Percentiles rank a stretch among this genome's conserved stretches.
These are phyloP conservation scores for Fusarium sp. DNA, from an alignment of 2,329 filamentous ascomycete species.

Conservation along the genomic window DNA sequence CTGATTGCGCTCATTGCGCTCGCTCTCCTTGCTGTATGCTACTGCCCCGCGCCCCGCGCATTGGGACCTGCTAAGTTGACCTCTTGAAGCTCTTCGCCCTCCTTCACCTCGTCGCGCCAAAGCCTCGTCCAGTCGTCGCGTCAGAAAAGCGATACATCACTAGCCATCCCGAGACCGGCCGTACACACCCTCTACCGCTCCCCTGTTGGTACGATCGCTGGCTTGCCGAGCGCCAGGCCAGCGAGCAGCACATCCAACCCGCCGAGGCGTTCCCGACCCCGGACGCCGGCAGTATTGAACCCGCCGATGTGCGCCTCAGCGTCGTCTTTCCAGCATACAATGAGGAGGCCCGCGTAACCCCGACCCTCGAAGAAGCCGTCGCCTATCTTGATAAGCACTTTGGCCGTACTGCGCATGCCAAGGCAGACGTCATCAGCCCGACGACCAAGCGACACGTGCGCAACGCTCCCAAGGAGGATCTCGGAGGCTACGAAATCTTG, in stretches of 20 bases:
- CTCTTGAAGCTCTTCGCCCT: constrained; percentile 67
- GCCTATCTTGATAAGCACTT: constrained; percentile 85
- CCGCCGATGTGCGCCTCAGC: constrained; percentile 85
- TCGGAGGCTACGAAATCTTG: constrained; percentile 88
- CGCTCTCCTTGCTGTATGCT: constrained; percentile 55
- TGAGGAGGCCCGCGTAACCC: constrained; percentile 84
- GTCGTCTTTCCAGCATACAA: constrained; percentile 97
- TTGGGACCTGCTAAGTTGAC: constrained; percentile 20
- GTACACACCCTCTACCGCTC: constrained; percentile 61
- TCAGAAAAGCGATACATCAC: constrained; percentile 91
- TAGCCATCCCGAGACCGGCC: constrained; percentile 68
- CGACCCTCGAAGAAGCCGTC: constrained; percentile 91
- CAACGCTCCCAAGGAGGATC: constrained; percentile 40
- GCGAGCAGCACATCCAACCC: constrained; percentile 53
- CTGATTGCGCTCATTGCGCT: constrained; percentile 50
- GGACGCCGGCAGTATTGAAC: constrained; percentile 73
- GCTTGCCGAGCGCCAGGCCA: constrained; percentile 70
- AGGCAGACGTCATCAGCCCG: constrained; percentile 38
- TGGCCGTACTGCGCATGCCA: constrained; percentile 60
- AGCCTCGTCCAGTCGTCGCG: constrained; percentile 77
- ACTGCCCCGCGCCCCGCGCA: constrained; percentile 6
- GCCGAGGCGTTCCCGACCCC: constrained; percentile 55
- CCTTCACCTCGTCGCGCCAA: constrained; percentile 82
- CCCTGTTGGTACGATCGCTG: constrained; percentile 91
- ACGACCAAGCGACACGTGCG: constrained; percentile 52